phyloP scores from a whole-genome alignment of 495 filamentous ascomycete species.

The Penicillium riverlandense region DNA sequence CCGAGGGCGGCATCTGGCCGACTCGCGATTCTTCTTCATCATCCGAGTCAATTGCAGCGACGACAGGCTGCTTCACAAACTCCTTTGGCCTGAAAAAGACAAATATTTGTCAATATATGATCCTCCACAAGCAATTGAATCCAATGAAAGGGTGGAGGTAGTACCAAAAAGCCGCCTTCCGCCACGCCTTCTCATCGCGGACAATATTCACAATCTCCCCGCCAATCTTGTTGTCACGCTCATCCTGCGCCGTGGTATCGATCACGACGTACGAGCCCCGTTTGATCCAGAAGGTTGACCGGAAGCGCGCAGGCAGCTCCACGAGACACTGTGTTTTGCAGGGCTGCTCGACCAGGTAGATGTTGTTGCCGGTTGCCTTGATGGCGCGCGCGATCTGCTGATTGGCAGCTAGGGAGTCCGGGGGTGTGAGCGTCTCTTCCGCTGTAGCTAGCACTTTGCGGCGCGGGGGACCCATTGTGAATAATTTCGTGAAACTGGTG shows the following conservation, averaged over 20 bases:
- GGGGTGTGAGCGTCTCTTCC: constrained; percentile 68
- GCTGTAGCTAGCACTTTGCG: constrained; percentile 67
- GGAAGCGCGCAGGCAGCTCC: constrained; percentile 75
- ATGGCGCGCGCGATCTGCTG: constrained; percentile 69
- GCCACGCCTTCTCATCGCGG: constrained; percentile 83
- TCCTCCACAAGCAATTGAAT: not conserved
- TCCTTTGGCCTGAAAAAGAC: constrained; percentile 60
- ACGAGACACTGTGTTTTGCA: constrained; percentile 51
- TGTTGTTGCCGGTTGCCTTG: constrained; percentile 79
- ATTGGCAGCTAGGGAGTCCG: constrained; percentile 51
- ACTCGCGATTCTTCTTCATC: constrained; percentile 73
- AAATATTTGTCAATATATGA: not conserved
- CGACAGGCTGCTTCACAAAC: constrained; percentile 55
- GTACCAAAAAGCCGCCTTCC: constrained; percentile 85
- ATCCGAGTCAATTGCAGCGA: constrained; percentile 27
- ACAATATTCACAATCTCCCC: constrained; percentile 94
- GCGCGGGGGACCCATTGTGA: constrained; percentile 63
- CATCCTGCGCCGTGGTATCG: constrained; percentile 58
- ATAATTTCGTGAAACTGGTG: too few relatives aligned
- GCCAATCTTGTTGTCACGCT: constrained; percentile 68
- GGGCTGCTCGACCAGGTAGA: constrained; percentile 67
- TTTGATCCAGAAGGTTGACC: constrained; percentile 85
- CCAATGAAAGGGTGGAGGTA: constrained; percentile 9
- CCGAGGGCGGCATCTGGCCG: constrained; percentile 75
- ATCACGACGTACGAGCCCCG: constrained; percentile 81